A percentile compares a stretch with the other conserved stretches of the same genome.
These are phyloP conservation scores for Exsudoporus floridanus DNA, from an alignment of 1,284 basidiomycete genomes.

Conservation along the genomic window DNA sequence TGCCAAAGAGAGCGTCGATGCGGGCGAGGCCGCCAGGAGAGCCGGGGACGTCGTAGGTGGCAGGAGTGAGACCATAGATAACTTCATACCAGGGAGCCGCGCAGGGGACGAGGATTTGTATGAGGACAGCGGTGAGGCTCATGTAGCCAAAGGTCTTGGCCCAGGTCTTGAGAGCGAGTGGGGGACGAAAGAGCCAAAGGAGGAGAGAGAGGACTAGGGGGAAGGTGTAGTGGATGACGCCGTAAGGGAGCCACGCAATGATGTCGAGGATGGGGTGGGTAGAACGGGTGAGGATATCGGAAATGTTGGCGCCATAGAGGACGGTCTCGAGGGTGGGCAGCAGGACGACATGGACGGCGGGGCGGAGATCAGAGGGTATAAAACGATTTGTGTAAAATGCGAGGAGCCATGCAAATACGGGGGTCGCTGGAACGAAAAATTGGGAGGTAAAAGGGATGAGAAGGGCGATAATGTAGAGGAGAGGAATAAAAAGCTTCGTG, in stretches of 20 bases:
- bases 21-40: slow-evolving; percentile 91
- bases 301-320: slow-evolving; percentile 95
- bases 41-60: slow-evolving; percentile 88
- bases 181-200: slow-evolving; percentile 79
- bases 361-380: slow-evolving; percentile 75
- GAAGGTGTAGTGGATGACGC: slow-evolving; percentile 84
- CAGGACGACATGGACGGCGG: slow-evolving; percentile 86
- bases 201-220: slow-evolving; percentile 81
- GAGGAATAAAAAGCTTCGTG: slow-evolving; percentile 80
- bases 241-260: slow-evolving; percentile 95
- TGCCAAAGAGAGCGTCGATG: slow-evolving; percentile 87
- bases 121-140: slow-evolving; percentile 87
- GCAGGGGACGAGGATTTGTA: slow-evolving; percentile 90
- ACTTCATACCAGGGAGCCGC: slow-evolving; percentile 98
- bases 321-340: slow-evolving; percentile 94
- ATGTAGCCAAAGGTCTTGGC: slow-evolving; percentile 90
- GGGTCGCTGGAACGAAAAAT: slow-evolving; percentile 89
- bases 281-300: slow-evolving; percentile 91
- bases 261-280: slow-evolving; percentile 92
- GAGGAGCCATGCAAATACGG: slow-evolving; percentile 83
- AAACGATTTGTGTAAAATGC: slow-evolving; percentile 86
- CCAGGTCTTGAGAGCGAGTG: slow-evolving; percentile 83
- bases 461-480: slow-evolving; percentile 66
- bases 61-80: slow-evolving; percentile 94
- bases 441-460: slow-evolving; percentile 88